Evolutionary conservation across 176 grass and related monocot genomes (phyloP).

Genomic region (Musa troglodytarum): DNA sequence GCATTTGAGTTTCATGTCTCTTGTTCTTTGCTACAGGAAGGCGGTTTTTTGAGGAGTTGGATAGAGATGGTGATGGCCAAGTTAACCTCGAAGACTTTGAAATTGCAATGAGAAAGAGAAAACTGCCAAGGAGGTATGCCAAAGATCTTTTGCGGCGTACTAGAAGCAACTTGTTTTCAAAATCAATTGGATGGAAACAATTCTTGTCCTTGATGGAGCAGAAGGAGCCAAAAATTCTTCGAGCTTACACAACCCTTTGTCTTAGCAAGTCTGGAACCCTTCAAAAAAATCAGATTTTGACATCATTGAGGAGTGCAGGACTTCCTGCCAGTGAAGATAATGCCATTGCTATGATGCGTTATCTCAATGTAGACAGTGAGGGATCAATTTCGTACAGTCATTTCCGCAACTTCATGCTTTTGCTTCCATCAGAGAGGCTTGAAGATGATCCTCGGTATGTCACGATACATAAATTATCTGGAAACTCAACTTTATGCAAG

Average conservation of each 20-base stretch:
- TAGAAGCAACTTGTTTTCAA: conserved; percentile 83
- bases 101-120: conserved; percentile 84
- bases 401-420: conserved; percentile 97
- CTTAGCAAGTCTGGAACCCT: conserved; percentile 95
- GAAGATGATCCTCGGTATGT: conserved; percentile 87
- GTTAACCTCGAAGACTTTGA: conserved; percentile 92
- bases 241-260: conserved; percentile 86
- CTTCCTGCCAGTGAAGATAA: conserved; percentile 91
- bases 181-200: conserved; percentile 97
- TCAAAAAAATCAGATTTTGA: conserved; percentile 88
- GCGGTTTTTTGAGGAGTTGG: conserved; percentile 91
- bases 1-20: conserved; percentile 2
- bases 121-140: conserved; percentile 73
- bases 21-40: conserved; percentile 49
- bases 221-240: conserved; percentile 85
- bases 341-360: conserved; percentile 81
- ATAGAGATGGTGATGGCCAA: conserved; percentile 86
- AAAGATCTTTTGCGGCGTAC: conserved; percentile 60
- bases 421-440: conserved; percentile 88
- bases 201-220: conserved; percentile 97
- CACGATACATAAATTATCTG: neutral
- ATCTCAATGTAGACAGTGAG: conserved; percentile 64
- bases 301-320: conserved; percentile 69
- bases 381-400: conserved; percentile 90
- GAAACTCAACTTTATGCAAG: neutral